Conservation (phyloP, 129 eudicot species). For the Ambrosia trifida region DNA sequence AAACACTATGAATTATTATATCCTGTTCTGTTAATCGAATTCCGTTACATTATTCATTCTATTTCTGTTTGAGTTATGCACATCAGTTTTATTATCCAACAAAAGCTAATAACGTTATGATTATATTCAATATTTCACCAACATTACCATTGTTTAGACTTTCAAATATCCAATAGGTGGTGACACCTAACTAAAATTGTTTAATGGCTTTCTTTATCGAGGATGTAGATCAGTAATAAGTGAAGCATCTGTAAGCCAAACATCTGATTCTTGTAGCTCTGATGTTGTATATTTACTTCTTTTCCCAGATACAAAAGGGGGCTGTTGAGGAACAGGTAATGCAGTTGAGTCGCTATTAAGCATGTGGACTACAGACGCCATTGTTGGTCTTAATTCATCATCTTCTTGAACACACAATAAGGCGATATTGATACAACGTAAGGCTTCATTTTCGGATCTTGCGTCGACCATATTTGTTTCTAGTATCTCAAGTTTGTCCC, state of each 20-base stretch:
- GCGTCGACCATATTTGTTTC: constrained; percentile 3
- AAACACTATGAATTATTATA: too few species aligned
- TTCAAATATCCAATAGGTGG: too few species aligned
- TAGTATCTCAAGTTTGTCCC: constrained; percentile 13
- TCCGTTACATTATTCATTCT: too few species aligned
- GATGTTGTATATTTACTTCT: constrained; percentile 3
- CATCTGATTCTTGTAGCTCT: too few species aligned
- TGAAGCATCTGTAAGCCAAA: background rate
- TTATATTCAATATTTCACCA: too few species aligned
- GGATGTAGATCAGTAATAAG: constrained; percentile 22
- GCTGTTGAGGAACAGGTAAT: constrained; percentile 28
- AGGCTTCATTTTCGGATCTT: constrained; percentile 14
- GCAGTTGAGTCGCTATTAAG: constrained; percentile 21
- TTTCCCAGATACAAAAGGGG: constrained; percentile 9
- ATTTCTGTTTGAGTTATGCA: too few species aligned
- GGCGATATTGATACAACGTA: constrained; percentile 24
- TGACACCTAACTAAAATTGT: too few species aligned
- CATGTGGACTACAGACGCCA: constrained; percentile 28
- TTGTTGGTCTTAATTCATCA: background rate
- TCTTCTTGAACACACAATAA: constrained; percentile 32
- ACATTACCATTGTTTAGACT: too few species aligned
- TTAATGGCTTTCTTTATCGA: background rate
- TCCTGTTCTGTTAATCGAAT: too few species aligned
- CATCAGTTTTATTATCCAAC: too few species aligned
- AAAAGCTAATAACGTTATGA: too few species aligned